A percentile compares a stretch with the other conserved stretches of the same genome.
Conservation (phyloP, 306 rosid genomes). For the Heteromeles arbutifolia region DNA sequence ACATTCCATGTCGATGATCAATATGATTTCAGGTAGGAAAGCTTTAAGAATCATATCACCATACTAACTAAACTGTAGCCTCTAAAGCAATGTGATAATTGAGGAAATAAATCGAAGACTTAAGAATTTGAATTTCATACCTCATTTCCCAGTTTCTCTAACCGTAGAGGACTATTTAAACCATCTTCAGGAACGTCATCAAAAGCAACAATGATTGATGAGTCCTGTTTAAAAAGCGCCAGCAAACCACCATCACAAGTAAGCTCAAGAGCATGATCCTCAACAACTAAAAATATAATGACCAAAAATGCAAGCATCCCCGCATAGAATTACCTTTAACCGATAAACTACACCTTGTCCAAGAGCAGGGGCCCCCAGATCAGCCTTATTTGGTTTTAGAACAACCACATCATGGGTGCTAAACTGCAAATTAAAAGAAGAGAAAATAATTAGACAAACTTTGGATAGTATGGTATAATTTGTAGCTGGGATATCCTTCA, state of each 20-base stretch:
- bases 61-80: not conserved
- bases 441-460: not conserved
- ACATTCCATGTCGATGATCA: not conserved
- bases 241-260: conserved; percentile 27
- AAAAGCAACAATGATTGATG: conserved; percentile 90
- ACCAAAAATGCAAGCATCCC: conserved; percentile 6
- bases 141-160: conserved; percentile 94
- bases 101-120: not conserved
- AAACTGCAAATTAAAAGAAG: conserved; percentile 46
- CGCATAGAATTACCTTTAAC: conserved; percentile 52
- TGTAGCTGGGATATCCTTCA: not conserved
- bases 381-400: conserved; percentile 88
- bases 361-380: conserved; percentile 82
- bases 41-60: not conserved
- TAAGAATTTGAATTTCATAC: conserved; percentile 21
- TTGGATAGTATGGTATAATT: not conserved
- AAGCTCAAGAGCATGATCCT: conserved; percentile 17
- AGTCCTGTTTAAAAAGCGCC: conserved; percentile 51
- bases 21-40: not conserved
- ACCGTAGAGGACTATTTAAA: conserved; percentile 71
- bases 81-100: not conserved
- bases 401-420: conserved; percentile 89
- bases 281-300: conserved; percentile 7
- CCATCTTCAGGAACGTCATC: conserved; percentile 98
- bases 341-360: conserved; percentile 98